A percentile compares a stretch with the other conserved stretches of the same genome.
phyloP scores from a whole-genome alignment of 768 basidiomycete species.

The Hypholoma sublateritium region DNA sequence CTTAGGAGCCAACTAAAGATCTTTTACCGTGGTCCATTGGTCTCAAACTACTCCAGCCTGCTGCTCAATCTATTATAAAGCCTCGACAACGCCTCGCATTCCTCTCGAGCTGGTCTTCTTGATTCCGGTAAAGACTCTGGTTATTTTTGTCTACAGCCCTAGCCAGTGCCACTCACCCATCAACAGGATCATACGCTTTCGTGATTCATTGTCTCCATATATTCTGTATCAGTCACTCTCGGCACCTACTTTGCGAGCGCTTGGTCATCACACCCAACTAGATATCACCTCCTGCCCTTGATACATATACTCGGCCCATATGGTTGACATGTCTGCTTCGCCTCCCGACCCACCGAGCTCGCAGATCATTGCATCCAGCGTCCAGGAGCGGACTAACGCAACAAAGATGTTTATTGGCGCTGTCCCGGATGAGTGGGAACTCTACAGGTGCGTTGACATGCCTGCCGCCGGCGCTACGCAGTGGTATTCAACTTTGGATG shows the following conservation, averaged over 20 bases:
- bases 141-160: background rate
- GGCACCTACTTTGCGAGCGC: background rate
- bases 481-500: background rate
- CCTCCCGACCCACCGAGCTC: background rate
- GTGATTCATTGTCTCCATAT: background rate
- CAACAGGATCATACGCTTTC: too few species aligned
- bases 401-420: conserved; percentile 65
- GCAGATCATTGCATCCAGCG: conserved; percentile 8
- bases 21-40: background rate
- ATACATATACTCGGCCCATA: too few species aligned
- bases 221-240: background rate
- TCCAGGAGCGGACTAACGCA: conserved; percentile 15
- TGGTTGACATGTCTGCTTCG: conserved; percentile 1
- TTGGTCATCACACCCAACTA: background rate
- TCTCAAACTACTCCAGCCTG: background rate
- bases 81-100: background rate
- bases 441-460: conserved; percentile 61
- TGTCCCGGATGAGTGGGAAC: conserved; percentile 80
- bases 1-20: too few species aligned
- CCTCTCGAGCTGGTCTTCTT: background rate
- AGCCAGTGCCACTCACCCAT: background rate
- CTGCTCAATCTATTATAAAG: background rate
- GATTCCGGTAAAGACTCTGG: background rate
- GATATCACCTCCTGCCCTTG: too few species aligned
- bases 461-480: background rate